A percentile compares a stretch with the other conserved stretches of the same genome.
Conservation (phyloP, 192 early-diverging fungal genomes). For the Backusella morwellensis region DNA sequence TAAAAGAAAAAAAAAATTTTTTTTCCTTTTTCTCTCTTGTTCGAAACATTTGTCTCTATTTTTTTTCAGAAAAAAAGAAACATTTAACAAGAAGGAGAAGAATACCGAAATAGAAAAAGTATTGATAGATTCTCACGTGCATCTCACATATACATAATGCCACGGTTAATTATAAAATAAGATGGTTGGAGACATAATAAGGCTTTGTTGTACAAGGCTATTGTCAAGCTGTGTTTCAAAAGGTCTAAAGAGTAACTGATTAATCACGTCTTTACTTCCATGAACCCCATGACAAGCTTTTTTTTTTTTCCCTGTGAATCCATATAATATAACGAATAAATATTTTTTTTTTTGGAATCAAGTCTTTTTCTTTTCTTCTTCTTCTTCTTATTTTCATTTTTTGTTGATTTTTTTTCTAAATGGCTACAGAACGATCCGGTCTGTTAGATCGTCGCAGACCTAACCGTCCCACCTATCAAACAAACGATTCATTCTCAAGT, state of each 20-base stretch:
- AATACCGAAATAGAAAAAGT: not conserved
- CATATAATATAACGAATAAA: not conserved
- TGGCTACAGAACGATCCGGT: slow-evolving; percentile 6
- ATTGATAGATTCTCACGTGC: not conserved
- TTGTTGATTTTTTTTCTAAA: not conserved
- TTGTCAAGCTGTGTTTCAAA: slow-evolving; percentile 18
- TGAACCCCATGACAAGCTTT: not conserved
- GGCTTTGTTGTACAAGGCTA: not conserved
- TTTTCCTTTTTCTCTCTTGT: not conserved
- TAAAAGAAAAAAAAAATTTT: not conserved
- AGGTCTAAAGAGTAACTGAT: not conserved
- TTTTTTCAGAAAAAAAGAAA: not conserved
- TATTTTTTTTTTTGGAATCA: not conserved
- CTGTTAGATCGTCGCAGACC: slow-evolving; percentile 13
- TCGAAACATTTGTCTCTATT: not conserved
- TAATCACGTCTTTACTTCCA: not conserved
- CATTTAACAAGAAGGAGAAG: not conserved
- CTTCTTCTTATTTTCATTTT: not conserved
- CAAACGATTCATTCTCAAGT: not conserved
- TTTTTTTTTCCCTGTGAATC: not conserved
- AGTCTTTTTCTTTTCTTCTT: not conserved
- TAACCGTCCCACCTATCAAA: slow-evolving; percentile 5
- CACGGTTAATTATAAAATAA: slow-evolving; percentile 3
- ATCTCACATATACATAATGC: not conserved
- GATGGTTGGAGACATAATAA: not conserved